Percentiles rank a stretch among this genome's conserved stretches.
Conservation (phyloP, 352 stramenopile species). For the Phytophthora ramorum region DNA sequence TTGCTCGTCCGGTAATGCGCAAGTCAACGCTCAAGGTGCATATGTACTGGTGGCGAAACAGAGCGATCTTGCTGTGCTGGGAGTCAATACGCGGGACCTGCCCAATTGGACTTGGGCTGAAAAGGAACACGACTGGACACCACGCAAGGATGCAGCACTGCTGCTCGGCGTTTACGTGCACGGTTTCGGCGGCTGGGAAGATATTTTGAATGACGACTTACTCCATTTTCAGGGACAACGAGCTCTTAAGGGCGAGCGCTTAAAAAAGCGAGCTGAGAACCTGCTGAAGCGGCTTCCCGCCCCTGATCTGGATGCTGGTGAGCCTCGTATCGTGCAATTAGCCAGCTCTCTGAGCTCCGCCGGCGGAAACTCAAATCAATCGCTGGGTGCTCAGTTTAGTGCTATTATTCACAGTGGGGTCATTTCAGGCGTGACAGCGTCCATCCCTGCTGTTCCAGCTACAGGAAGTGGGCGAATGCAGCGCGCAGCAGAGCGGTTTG, state of each 20-base stretch:
- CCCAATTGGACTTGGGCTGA: conserved; percentile 79
- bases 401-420: conserved; percentile 75
- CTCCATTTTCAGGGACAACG: conserved; percentile 84
- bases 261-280: conserved; percentile 88
- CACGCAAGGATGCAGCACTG: conserved; percentile 79
- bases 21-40: conserved; percentile 57
- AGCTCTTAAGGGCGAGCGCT: conserved; percentile 79
- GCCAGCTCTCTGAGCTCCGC: conserved; percentile 48
- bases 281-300: conserved; percentile 76
- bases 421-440: conserved; percentile 42
- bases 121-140: conserved; percentile 84
- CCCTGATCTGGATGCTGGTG: conserved; percentile 57
- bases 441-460: conserved; percentile 19
- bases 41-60: conserved; percentile 82
- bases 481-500: conserved; percentile 68
- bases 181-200: conserved; percentile 87
- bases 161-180: conserved; percentile 87
- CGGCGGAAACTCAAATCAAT: conserved; percentile 54
- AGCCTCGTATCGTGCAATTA: conserved; percentile 69
- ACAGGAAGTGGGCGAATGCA: conserved; percentile 66
- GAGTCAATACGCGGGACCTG: conserved; percentile 67
- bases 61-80: conserved; percentile 68
- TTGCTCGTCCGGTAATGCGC: conserved; percentile 48
- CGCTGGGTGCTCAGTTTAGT: conserved; percentile 73
- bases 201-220: conserved; percentile 85